phyloP scores from a whole-genome alignment of 108 stramenopile genomes.

The Cyclotella distinguenda region DNA sequence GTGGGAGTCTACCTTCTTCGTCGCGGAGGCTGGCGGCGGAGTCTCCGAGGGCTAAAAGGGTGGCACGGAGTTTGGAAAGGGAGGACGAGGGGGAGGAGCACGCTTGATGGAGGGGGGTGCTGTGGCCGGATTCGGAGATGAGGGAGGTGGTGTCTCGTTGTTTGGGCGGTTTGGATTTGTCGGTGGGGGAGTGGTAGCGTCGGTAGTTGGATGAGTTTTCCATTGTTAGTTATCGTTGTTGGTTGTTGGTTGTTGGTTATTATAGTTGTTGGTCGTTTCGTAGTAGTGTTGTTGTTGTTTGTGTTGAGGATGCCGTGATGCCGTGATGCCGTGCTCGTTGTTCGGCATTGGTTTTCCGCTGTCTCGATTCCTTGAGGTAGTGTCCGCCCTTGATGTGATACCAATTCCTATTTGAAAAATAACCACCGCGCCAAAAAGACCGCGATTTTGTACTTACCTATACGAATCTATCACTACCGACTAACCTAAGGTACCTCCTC shows the following conservation, averaged over 20 bases:
- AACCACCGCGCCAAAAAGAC: no score
- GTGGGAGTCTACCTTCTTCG: constrained; percentile 27
- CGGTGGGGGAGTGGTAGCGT: constrained; percentile 25
- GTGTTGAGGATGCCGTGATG: no score
- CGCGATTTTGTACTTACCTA: no score
- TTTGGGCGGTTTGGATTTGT: background rate
- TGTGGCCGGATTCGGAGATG: background rate
- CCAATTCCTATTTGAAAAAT: no score
- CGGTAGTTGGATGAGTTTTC: constrained; percentile 18
- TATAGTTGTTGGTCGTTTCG: background rate
- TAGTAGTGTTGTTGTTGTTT: no score
- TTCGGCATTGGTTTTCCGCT: no score
- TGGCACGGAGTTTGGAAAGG: constrained; percentile 51
- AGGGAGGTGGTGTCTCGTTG: background rate
- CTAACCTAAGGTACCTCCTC: no score
- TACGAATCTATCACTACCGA: no score
- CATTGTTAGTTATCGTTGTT: background rate
- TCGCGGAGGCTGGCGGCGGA: constrained; percentile 17
- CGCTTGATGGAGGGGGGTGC: constrained; percentile 44
- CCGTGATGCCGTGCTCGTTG: no score
- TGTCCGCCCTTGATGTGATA: no score
- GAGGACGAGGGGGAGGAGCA: constrained; percentile 48
- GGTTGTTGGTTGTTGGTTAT: background rate
- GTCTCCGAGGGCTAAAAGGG: constrained; percentile 40
- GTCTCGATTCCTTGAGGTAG: no score